phyloP scores from a whole-genome alignment of 2,329 filamentous ascomycete species.

The Calycina herbarum region DNA sequence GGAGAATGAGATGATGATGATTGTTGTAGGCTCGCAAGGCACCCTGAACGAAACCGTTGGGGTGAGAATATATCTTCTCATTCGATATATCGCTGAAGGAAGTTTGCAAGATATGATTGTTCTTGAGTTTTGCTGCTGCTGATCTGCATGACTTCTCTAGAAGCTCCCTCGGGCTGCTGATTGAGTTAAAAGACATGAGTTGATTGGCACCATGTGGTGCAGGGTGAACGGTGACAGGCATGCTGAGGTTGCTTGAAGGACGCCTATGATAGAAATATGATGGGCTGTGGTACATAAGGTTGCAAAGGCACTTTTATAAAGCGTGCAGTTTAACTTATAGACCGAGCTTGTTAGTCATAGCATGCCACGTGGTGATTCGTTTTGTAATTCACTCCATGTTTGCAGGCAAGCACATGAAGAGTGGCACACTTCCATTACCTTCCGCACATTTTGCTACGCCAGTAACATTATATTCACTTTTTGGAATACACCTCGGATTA shows the following conservation, averaged over 20 bases:
- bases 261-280: no score
- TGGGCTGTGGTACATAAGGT: no score
- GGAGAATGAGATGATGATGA: constrained; percentile 48
- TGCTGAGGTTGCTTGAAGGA: background rate
- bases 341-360: no score
- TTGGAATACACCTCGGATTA: no score
- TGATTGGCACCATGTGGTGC: constrained; percentile 12
- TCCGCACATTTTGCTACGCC: no score
- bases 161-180: background rate
- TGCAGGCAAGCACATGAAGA: no score
- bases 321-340: no score
- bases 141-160: background rate
- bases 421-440: no score
- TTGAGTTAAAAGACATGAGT: background rate
- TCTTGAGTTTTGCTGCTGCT: background rate
- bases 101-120: background rate
- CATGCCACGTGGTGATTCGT: no score
- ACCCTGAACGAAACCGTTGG: constrained; percentile 44
- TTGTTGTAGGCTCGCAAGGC: constrained; percentile 43
- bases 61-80: background rate
- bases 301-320: no score
- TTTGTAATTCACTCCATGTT: no score
- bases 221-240: constrained; percentile 5
- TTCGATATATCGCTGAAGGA: background rate
- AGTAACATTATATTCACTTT: no score